phyloP scores from a whole-genome alignment of 164 flowering plant species.

The Nymphaea thermarum region DNA sequence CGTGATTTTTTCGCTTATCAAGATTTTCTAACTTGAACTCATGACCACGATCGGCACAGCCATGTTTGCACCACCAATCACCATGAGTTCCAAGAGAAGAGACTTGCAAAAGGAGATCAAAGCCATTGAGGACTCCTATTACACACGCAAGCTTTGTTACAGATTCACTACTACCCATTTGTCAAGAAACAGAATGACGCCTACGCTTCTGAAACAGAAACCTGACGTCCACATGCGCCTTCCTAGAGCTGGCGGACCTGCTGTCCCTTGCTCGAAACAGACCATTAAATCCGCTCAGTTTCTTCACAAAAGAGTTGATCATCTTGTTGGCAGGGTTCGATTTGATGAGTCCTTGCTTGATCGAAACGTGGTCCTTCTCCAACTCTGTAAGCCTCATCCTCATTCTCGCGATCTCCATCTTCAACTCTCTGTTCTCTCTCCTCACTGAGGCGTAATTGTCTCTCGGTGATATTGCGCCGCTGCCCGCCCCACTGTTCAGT shows the following conservation, averaged over 20 bases:
- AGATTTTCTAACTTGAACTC: too few relatives aligned
- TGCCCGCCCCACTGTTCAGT: slow-evolving; percentile 65
- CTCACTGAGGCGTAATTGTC: slow-evolving; percentile 97
- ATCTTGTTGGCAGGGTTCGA: slow-evolving; percentile 66
- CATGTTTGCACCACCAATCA: too few relatives aligned
- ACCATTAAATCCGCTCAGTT: slow-evolving; percentile 49
- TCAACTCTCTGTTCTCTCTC: slow-evolving; percentile 91
- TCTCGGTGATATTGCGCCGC: slow-evolving; percentile 92
- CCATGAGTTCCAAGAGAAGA: too few relatives aligned
- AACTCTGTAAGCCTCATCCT: slow-evolving; percentile 94
- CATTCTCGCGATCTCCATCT: slow-evolving; percentile 94
- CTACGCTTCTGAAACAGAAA: slow-evolving; percentile 64
- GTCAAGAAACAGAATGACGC: slow-evolving; percentile 46
- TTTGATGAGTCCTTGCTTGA: slow-evolving; percentile 79
- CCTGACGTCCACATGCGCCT: slow-evolving; percentile 44
- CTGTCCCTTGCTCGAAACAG: slow-evolving; percentile 39
- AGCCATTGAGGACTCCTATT: neutral
- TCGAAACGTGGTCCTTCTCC: slow-evolving; percentile 92
- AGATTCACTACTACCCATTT: neutral
- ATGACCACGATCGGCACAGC: too few relatives aligned
- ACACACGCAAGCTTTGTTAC: neutral
- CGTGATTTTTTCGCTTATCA: too few relatives aligned
- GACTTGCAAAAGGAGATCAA: too few relatives aligned
- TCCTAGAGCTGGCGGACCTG: slow-evolving; percentile 34
- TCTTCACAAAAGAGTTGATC: slow-evolving; percentile 62